Evolutionary conservation across 345 rosid species (phyloP).

Genomic region (Moricandia arvensis): DNA sequence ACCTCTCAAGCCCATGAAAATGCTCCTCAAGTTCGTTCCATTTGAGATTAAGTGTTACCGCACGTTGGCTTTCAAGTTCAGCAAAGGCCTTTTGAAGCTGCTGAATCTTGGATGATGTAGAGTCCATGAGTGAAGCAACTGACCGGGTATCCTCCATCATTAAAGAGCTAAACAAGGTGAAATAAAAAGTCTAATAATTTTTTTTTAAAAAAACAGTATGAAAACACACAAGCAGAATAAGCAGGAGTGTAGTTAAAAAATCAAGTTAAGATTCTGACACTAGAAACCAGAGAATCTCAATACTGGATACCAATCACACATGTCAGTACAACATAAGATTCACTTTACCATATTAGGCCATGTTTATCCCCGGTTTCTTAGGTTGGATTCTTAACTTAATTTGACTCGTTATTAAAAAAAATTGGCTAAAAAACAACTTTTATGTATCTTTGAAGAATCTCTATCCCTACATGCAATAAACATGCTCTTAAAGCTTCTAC

Average conservation of each 20-base stretch:
- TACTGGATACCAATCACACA: background rate
- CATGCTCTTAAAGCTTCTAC: too few relatives aligned
- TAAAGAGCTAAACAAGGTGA: conserved; percentile 38
- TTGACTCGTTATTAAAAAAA: too few relatives aligned
- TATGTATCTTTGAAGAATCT: too few relatives aligned
- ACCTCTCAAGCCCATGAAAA: conserved; percentile 96
- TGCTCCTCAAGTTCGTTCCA: conserved; percentile 99
- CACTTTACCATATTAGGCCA: too few relatives aligned
- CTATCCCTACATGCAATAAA: too few relatives aligned
- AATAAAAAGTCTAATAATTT: background rate
- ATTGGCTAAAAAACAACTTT: too few relatives aligned
- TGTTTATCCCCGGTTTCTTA: too few relatives aligned
- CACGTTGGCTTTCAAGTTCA: conserved; percentile 94
- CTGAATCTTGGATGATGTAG: conserved; percentile 82
- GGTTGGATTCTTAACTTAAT: too few relatives aligned
- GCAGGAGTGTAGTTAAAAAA: background rate
- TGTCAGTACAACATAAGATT: background rate
- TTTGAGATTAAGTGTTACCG: conserved; percentile 78
- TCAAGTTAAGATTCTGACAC: background rate
- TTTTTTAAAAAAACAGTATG: background rate
- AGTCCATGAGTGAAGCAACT: conserved; percentile 75
- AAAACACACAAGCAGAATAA: background rate
- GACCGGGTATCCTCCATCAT: conserved; percentile 72
- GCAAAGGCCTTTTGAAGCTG: conserved; percentile 99
- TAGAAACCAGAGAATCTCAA: background rate